These are phyloP conservation scores for Penicillium sp. DNA, from an alignment of 2,329 filamentous ascomycete genomes.

Conservation along the genomic window DNA sequence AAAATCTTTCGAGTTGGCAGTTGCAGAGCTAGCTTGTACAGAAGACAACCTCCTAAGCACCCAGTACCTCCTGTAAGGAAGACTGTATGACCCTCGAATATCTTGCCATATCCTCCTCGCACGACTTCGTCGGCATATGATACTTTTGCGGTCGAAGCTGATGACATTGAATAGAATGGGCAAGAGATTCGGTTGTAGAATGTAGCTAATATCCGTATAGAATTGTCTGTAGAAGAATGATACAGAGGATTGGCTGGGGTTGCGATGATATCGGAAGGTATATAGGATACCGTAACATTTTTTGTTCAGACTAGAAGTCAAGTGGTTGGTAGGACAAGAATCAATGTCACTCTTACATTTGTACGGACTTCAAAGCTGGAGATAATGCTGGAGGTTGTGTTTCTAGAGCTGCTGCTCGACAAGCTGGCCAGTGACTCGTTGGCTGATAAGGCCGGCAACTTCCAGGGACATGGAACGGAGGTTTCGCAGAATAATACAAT, in stretches of 20 bases:
- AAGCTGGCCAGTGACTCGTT: neutral
- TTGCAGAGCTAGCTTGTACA: conserved; percentile 35
- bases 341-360: conserved; percentile 3
- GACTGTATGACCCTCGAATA: conserved; percentile 28
- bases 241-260: neutral
- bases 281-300: neutral
- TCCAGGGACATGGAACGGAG: neutral
- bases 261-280: conserved; percentile 3
- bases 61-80: conserved; percentile 34
- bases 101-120: conserved; percentile 26
- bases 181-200: too few species aligned
- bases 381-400: neutral
- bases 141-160: conserved; percentile 1
- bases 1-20: conserved; percentile 34
- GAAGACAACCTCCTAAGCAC: conserved; percentile 33
- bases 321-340: conserved; percentile 4
- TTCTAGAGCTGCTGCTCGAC: neutral
- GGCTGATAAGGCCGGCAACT: neutral
- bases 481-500: neutral
- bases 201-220: neutral
- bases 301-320: neutral
- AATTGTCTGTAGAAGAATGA: neutral
- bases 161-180: conserved; percentile 7
- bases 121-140: conserved; percentile 19
- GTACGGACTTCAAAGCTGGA: neutral